Conservation (phyloP, 768 basidiomycete species). For the Mrakia hoshinonis region DNA sequence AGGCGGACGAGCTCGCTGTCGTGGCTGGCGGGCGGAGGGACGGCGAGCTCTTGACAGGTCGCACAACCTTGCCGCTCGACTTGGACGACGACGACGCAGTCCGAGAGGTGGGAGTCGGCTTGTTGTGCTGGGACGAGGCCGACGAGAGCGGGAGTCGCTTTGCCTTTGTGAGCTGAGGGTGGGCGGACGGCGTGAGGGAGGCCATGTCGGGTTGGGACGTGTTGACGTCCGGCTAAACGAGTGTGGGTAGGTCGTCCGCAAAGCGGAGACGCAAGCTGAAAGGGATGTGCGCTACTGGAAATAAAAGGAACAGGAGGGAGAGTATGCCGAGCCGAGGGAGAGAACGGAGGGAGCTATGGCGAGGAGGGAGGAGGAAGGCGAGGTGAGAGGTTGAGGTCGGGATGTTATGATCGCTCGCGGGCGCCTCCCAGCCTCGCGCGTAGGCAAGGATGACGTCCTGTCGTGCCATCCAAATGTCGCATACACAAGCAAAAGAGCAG, state of each 20-base stretch:
- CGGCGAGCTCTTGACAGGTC: conserved; percentile 8
- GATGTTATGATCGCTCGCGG: not conserved
- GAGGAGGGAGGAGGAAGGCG: not conserved
- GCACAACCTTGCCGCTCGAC: not conserved
- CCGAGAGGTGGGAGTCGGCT: not conserved
- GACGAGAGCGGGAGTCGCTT: conserved; percentile 21
- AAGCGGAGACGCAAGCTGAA: no score
- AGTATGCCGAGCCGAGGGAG: no score
- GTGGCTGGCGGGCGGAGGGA: not conserved
- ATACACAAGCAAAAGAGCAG: no score
- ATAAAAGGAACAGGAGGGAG: no score
- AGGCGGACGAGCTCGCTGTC: not conserved
- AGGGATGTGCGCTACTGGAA: no score
- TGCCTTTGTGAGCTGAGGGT: not conserved
- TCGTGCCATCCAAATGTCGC: no score
- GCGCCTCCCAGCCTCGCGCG: not conserved
- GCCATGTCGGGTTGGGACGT: not conserved
- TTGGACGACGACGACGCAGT: not conserved
- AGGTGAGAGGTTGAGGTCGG: not conserved
- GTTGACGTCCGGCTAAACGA: no score
- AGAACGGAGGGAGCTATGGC: no score
- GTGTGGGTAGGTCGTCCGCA: no score
- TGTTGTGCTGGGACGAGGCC: not conserved
- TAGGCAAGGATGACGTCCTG: no score
- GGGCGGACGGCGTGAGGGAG: not conserved